phyloP scores from a whole-genome alignment of 192 early-diverging fungal genomes.

The Phycomyces nitens region DNA sequence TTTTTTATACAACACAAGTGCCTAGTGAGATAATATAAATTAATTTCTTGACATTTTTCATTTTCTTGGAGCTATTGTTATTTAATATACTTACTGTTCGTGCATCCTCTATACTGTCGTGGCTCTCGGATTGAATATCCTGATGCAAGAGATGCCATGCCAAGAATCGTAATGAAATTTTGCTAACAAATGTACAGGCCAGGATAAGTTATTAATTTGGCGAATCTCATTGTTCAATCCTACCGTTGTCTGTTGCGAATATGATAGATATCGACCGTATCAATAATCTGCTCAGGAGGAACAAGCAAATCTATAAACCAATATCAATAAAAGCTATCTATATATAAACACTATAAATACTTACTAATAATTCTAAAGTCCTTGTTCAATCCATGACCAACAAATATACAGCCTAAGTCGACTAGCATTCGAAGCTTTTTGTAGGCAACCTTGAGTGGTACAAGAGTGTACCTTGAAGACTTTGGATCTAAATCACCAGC shows the following conservation, averaged over 20 bases:
- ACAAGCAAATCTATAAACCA: slow-evolving; percentile 70
- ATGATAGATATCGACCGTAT: slow-evolving; percentile 93
- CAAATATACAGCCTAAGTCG: slow-evolving; percentile 86
- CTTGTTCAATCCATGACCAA: slow-evolving; percentile 93
- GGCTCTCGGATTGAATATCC: slow-evolving; percentile 85
- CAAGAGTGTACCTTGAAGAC: slow-evolving; percentile 71
- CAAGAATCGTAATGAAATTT: slow-evolving; percentile 87
- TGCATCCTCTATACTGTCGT: slow-evolving; percentile 94
- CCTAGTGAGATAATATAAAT: slow-evolving; percentile 35
- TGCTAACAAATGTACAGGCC: slow-evolving; percentile 42
- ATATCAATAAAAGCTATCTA: neutral
- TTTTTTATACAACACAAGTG: slow-evolving; percentile 80
- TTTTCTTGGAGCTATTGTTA: neutral
- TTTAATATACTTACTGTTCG: slow-evolving; percentile 58
- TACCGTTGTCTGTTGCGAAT: slow-evolving; percentile 74
- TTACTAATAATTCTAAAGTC: slow-evolving; percentile 94
- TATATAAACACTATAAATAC: slow-evolving; percentile 19
- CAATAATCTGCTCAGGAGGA: slow-evolving; percentile 81
- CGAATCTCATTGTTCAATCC: neutral
- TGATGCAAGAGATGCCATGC: slow-evolving; percentile 82
- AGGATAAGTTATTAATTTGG: neutral
- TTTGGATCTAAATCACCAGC: slow-evolving; percentile 79
- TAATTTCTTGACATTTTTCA: neutral
- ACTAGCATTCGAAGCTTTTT: slow-evolving; percentile 86
- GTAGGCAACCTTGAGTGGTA: slow-evolving; percentile 91